A percentile compares a stretch with the other conserved stretches of the same genome.
These are phyloP conservation scores for Onygenales sp. DNA, from an alignment of 2,329 filamentous ascomycete species.

Conservation along the genomic window DNA sequence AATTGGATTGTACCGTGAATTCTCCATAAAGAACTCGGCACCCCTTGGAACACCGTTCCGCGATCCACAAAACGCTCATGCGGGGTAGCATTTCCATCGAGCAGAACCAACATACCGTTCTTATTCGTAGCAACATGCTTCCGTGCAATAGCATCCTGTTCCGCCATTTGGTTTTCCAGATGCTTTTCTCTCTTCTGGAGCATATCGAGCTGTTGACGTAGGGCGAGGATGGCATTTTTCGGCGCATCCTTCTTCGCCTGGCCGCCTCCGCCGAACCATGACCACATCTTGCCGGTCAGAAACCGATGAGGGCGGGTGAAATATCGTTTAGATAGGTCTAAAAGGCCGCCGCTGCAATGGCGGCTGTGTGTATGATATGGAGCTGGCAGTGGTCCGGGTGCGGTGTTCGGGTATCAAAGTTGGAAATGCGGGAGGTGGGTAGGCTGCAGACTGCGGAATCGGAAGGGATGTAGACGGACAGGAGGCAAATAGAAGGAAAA, in stretches of 20 bases:
- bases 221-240: conserved; percentile 87
- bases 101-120: conserved; percentile 54
- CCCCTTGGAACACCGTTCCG: not conserved
- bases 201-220: conserved; percentile 91
- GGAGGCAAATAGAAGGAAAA: not conserved
- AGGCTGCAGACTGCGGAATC: not conserved
- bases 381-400: not conserved
- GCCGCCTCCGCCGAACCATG: conserved; percentile 78
- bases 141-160: conserved; percentile 79
- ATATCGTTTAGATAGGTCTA: conserved; percentile 1
- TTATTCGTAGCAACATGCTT: conserved; percentile 89
- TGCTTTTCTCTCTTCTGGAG: conserved; percentile 93
- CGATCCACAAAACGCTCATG: not conserved
- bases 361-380: conserved; percentile 2
- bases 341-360: conserved; percentile 1
- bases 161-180: conserved; percentile 81
- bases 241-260: conserved; percentile 87
- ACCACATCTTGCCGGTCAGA: conserved; percentile 50
- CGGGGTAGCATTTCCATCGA: not conserved
- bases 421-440: not conserved
- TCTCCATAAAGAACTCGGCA: not conserved
- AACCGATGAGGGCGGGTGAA: not conserved
- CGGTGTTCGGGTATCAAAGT: not conserved
- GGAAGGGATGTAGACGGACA: not conserved
- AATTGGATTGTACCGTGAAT: not conserved